Percentiles rank a stretch among this genome's conserved stretches.
These are phyloP conservation scores for Clathrus columnatus DNA, from an alignment of 768 basidiomycete genomes.

Conservation along the genomic window DNA sequence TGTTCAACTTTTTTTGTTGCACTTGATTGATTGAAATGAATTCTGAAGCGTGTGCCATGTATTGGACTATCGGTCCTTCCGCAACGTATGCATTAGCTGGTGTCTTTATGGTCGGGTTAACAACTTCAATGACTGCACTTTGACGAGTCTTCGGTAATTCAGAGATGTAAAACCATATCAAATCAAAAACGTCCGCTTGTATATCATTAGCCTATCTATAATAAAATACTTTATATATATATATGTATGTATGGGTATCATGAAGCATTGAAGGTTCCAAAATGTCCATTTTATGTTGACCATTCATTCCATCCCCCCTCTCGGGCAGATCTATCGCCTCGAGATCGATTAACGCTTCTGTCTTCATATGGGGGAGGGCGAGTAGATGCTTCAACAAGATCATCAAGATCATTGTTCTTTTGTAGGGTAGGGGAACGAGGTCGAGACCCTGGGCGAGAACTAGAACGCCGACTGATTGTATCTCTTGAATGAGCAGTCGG, in stretches of 20 bases:
- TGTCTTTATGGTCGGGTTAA: conserved; percentile 54
- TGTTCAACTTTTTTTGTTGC: conserved; percentile 6
- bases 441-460: conserved; percentile 22
- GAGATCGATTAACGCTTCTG: background rate
- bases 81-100: conserved; percentile 62
- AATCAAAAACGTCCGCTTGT: too few relatives aligned
- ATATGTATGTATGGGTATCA: background rate
- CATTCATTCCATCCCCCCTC: conserved; percentile 3
- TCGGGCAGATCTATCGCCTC: background rate
- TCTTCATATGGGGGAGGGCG: conserved; percentile 2
- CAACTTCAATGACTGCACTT: conserved; percentile 46
- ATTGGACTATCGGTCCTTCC: conserved; percentile 84
- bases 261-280: background rate
- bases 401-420: background rate
- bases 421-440: conserved; percentile 15
- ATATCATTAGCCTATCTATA: background rate
- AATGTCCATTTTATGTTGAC: background rate
- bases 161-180: too few relatives aligned
- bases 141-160: too few relatives aligned
- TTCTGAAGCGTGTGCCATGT: conserved; percentile 65
- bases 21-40: conserved; percentile 3
- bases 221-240: background rate
- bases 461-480: conserved; percentile 1
- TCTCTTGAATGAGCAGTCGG: conserved; percentile 18
- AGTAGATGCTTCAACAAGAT: background rate